phyloP scores from a whole-genome alignment of 73 alveolate genomes.

The Symbiodinium pilosum region DNA sequence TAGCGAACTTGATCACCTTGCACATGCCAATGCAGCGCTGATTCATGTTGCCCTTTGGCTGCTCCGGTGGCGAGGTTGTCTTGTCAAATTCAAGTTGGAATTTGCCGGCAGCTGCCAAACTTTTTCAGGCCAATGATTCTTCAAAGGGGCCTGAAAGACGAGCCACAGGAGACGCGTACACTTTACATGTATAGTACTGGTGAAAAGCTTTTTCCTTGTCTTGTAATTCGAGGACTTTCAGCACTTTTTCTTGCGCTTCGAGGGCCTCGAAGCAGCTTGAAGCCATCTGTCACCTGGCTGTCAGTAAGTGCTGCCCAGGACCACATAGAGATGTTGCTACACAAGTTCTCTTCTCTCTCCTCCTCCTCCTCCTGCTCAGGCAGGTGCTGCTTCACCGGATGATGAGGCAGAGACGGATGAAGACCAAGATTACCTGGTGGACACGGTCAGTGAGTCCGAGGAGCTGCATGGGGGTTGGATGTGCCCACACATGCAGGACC shows the following conservation, averaged over 20 bases:
- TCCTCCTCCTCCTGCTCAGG: too few species aligned
- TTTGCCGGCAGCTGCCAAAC: too few species aligned
- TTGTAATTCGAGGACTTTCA: not conserved
- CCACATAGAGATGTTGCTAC: too few species aligned
- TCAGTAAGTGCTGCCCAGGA: too few species aligned
- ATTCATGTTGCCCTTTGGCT: not conserved
- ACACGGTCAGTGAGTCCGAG: not conserved
- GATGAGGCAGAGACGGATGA: not conserved
- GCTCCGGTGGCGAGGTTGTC: not conserved
- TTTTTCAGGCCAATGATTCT: not conserved
- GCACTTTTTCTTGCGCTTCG: not conserved
- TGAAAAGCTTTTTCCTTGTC: not conserved
- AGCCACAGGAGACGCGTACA: not conserved
- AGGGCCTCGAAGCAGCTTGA: not conserved
- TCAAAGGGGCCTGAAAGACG: not conserved
- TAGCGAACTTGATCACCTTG: too few species aligned
- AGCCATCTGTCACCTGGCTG: not conserved
- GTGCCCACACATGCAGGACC: too few species aligned
- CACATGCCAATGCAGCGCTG: too few species aligned
- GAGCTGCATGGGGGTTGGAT: too few species aligned
- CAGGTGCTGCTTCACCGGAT: not conserved
- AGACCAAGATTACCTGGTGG: not conserved
- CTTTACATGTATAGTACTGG: not conserved
- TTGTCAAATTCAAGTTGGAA: too few species aligned
- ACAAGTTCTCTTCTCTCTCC: too few species aligned